These are phyloP conservation scores for Phytophthora quininea DNA, from an alignment of 352 stramenopile genomes.

Conservation along the genomic window DNA sequence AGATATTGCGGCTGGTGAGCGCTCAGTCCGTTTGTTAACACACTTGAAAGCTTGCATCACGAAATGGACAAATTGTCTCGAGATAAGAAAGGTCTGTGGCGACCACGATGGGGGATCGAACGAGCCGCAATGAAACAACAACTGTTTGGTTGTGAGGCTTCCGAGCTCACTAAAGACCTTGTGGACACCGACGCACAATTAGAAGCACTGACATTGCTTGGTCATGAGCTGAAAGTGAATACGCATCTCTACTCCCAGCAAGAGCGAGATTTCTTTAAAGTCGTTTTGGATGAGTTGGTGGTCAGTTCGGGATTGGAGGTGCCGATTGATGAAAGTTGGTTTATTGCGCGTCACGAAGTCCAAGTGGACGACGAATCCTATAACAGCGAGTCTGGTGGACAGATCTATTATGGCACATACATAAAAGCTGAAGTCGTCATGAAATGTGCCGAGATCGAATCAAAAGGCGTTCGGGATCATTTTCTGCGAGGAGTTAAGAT, in stretches of 20 bases:
- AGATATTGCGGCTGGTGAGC: neutral
- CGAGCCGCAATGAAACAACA: conserved; percentile 3
- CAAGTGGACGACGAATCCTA: conserved; percentile 1
- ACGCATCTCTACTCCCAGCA: conserved; percentile 3
- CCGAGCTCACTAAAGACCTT: neutral
- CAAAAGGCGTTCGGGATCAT: neutral
- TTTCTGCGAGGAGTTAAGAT: conserved; percentile 15
- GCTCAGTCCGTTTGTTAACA: neutral
- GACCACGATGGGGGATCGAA: conserved; percentile 1
- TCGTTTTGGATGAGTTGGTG: neutral
- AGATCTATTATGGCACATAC: conserved; percentile 9
- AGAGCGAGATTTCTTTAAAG: neutral
- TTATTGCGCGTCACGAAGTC: conserved; percentile 5
- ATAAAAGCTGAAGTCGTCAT: conserved; percentile 1
- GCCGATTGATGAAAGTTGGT: conserved; percentile 2
- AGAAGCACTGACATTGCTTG: conserved; percentile 1
- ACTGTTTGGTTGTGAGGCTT: conserved; percentile 2
- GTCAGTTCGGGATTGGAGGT: neutral
- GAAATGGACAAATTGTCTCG: neutral
- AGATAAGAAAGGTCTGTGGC: neutral
- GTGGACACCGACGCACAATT: neutral
- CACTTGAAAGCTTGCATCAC: conserved; percentile 7
- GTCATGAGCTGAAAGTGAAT: conserved; percentile 4
- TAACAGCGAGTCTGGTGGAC: neutral
- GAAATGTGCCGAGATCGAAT: conserved; percentile 5